Base-by-base conservation (phyloP, 2,329 filamentous ascomycete genomes). In the Calonectria henricotiae region DNA sequence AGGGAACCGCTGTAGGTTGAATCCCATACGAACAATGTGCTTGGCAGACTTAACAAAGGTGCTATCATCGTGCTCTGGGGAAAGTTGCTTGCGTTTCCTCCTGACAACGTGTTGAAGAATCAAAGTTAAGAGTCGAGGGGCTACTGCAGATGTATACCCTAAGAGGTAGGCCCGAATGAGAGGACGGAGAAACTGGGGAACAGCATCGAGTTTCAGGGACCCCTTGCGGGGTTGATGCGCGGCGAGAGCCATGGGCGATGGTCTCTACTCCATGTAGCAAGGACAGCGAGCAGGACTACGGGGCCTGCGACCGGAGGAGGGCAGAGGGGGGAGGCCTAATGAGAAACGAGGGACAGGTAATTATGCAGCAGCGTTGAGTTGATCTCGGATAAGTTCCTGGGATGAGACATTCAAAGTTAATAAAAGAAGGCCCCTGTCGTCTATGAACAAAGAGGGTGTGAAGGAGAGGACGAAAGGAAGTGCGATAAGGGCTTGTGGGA, bases 121-220 rank as follows among this genome's bases (percentile, higher is more conserved):
- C 69, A 91, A 79, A 2, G 87, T 87, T 72, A 90, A 76, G 25
- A 91, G 79, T 70, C 89, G 84, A 13, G 90, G 90, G 32, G 83
- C 85, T 8, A 91, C 88, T 39, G 86, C 84, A 62, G 89, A 91
- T 20, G 86, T 86, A 82, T 91, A 92, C 35, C 89, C 90, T 39
- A 91, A 76, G 15, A 89, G 77, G 79, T 90, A 92, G 55, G 90
- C 90, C 69, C 89, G 86, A 65, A 90, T 76, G 27, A 90, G 79
- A 17, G 90, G 90, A 63, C 87, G 86, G 37, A 91, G 80, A 46
- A 85, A 71, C 13, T 86, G 83, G 35, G 89, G 88, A 51, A 91
- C 69, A 51, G 76, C 72, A 35, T 76, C 72, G 60, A 83, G 78
- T 61, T 62, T 73, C 65, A 78, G 63, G 35, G 71, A 70, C 62